Percentiles rank a stretch among this genome's conserved stretches.
Evolutionary conservation across 2,329 filamentous ascomycete genomes (phyloP).

Genomic region (Epichloe sibirici): DNA sequence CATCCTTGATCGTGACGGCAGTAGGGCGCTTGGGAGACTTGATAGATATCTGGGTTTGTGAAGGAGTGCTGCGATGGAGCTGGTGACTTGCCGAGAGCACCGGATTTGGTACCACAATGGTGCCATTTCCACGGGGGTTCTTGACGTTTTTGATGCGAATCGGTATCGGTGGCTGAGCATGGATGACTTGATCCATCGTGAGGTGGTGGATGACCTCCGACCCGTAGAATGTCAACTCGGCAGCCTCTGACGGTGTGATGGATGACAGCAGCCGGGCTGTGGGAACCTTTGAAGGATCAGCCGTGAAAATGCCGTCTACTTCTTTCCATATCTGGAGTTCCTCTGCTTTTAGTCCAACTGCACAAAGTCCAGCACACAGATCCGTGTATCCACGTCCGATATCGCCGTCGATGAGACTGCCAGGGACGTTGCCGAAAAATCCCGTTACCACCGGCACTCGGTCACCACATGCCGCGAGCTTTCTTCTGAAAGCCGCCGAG

Average conservation of each 20-base stretch:
- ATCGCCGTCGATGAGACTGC: slow-evolving; percentile 74
- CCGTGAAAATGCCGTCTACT: slow-evolving; percentile 84
- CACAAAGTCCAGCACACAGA: slow-evolving; percentile 81
- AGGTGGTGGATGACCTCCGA: slow-evolving; percentile 97
- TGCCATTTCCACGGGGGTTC: slow-evolving; percentile 68
- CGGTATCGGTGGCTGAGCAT: slow-evolving; percentile 64
- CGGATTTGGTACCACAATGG: slow-evolving; percentile 70
- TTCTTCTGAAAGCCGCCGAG: slow-evolving; percentile 46
- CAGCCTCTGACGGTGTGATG: slow-evolving; percentile 89
- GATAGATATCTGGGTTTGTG: slow-evolving; percentile 18
- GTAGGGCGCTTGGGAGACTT: slow-evolving; percentile 64
- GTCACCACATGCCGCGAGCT: slow-evolving; percentile 51
- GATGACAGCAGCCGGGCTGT: slow-evolving; percentile 80
- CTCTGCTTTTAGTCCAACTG: slow-evolving; percentile 73
- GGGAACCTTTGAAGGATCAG: slow-evolving; percentile 79
- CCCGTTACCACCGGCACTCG: slow-evolving; percentile 75
- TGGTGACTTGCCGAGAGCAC: slow-evolving; percentile 41
- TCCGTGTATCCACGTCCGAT: slow-evolving; percentile 95
- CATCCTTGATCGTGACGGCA: slow-evolving; percentile 93
- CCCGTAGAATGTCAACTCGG: slow-evolving; percentile 87
- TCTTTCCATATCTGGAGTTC: slow-evolving; percentile 99
- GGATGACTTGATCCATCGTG: slow-evolving; percentile 94
- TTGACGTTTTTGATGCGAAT: slow-evolving; percentile 90
- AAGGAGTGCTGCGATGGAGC: slow-evolving; percentile 40
- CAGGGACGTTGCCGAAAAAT: slow-evolving; percentile 89